phyloP scores from a whole-genome alignment of 495 filamentous ascomycete species.

The Margaritispora aquatica region DNA sequence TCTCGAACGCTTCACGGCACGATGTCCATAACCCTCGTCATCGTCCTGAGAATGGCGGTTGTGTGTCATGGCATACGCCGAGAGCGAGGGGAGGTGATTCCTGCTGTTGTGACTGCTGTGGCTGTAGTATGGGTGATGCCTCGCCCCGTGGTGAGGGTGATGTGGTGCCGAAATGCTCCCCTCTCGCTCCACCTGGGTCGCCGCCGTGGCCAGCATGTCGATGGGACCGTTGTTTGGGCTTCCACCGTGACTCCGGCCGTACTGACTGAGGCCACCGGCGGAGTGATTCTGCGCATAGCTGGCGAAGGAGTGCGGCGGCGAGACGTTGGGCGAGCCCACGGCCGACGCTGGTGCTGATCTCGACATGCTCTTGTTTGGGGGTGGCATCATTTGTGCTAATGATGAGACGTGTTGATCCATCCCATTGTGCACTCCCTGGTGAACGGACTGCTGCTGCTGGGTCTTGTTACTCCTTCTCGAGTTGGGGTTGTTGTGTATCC shows the following conservation, averaged over 20 bases:
- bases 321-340: conserved; percentile 89
- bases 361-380: conserved; percentile 68
- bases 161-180: conserved; percentile 40
- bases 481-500: conserved; percentile 99
- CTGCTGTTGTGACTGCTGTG: conserved; percentile 48
- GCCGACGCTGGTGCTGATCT: conserved; percentile 87
- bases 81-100: conserved; percentile 64
- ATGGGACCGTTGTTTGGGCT: conserved; percentile 47
- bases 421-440: conserved; percentile 29
- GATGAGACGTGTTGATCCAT: conserved; percentile 43
- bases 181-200: conserved; percentile 79
- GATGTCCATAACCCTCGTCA: conserved; percentile 64
- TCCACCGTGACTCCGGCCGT: conserved; percentile 48
- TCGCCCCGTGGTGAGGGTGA: conserved; percentile 43
- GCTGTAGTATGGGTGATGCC: conserved; percentile 52
- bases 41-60: conserved; percentile 86
- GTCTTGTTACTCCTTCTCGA: conserved; percentile 90
- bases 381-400: conserved; percentile 66
- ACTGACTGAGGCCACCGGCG: conserved; percentile 57
- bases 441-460: conserved; percentile 55
- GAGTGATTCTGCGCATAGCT: conserved; percentile 61
- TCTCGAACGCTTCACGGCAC: conserved; percentile 77
- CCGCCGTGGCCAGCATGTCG: conserved; percentile 84
- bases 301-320: conserved; percentile 85
- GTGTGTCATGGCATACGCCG: conserved; percentile 90